phyloP scores from a whole-genome alignment of 1,284 basidiomycete species.

The Pascua sp. region DNA sequence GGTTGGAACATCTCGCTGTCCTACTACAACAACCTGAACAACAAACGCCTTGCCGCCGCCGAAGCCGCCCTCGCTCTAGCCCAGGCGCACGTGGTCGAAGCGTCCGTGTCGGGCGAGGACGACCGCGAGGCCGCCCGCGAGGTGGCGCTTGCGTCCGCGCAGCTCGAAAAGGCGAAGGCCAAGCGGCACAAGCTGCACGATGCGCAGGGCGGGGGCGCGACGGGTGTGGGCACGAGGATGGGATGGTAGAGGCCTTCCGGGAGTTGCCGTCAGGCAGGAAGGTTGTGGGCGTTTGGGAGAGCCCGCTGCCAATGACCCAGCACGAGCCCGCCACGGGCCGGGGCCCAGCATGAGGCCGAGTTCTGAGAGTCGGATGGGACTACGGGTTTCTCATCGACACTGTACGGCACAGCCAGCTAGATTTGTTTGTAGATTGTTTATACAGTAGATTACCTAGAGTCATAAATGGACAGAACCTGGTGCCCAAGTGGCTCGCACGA shows the following conservation, averaged over 20 bases:
- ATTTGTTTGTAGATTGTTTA: too few relatives aligned
- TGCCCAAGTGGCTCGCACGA: too few relatives aligned
- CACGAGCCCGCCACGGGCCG: too few relatives aligned
- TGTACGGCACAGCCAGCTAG: too few relatives aligned
- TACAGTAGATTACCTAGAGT: too few relatives aligned
- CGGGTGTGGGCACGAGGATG: conserved; percentile 37
- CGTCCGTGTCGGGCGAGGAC: not conserved
- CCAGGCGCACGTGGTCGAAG: conserved; percentile 5
- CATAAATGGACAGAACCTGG: too few relatives aligned
- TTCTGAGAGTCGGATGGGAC: too few relatives aligned
- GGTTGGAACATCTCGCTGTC: conserved; percentile 58
- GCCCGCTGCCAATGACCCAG: too few relatives aligned
- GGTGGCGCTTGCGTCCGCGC: conserved; percentile 1
- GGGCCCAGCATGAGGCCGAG: too few relatives aligned
- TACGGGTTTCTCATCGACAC: too few relatives aligned
- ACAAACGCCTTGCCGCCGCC: conserved; percentile 26
- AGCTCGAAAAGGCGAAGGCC: conserved; percentile 2
- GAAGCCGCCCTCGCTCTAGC: conserved; percentile 14
- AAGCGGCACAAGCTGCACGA: conserved; percentile 17
- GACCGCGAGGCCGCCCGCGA: not conserved
- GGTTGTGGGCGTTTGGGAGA: too few relatives aligned
- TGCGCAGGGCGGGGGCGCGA: conserved; percentile 30
- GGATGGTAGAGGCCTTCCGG: conserved; percentile 12
- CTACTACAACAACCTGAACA: conserved; percentile 40
- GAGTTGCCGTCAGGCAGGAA: too few relatives aligned